phyloP scores from a whole-genome alignment of 75 land plant genomes.

The Picea sitchensis region DNA sequence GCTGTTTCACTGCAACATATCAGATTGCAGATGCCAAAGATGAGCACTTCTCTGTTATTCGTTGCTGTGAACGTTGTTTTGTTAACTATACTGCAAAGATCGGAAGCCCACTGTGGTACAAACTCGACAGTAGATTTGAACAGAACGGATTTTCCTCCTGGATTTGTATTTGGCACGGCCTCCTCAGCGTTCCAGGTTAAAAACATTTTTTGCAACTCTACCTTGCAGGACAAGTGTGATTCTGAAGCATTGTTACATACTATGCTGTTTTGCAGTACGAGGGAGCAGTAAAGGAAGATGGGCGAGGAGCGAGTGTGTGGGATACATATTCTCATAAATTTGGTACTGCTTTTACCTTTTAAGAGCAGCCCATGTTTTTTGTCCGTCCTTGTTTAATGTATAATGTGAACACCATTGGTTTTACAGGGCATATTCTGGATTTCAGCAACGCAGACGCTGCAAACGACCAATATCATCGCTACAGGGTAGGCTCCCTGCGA shows the following conservation, averaged over 20 bases:
- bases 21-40: no score
- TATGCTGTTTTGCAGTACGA: constrained; percentile 16
- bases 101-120: no score
- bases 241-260: background rate
- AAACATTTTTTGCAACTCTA: no score
- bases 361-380: no score
- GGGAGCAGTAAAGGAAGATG: constrained; percentile 20
- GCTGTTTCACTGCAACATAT: no score
- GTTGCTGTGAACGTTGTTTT: no score
- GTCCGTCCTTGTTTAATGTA: background rate
- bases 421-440: constrained; percentile 15
- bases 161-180: constrained; percentile 19
- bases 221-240: no score
- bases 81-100: no score
- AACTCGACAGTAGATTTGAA: background rate
- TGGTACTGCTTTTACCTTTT: background rate
- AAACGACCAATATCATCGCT: constrained; percentile 27
- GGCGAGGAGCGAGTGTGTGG: constrained; percentile 20
- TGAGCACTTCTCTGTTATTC: no score
- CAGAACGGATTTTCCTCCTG: constrained; percentile 12
- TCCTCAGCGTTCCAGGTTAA: constrained; percentile 23
- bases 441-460: constrained; percentile 20
- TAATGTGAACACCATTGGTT: background rate
- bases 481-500: constrained; percentile 8
- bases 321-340: constrained; percentile 15